Evolutionary conservation across 352 stramenopile genomes (phyloP), one percentile per base, ranked within the genome.

Genomic region (Globisporangium orthogonon): DNA sequence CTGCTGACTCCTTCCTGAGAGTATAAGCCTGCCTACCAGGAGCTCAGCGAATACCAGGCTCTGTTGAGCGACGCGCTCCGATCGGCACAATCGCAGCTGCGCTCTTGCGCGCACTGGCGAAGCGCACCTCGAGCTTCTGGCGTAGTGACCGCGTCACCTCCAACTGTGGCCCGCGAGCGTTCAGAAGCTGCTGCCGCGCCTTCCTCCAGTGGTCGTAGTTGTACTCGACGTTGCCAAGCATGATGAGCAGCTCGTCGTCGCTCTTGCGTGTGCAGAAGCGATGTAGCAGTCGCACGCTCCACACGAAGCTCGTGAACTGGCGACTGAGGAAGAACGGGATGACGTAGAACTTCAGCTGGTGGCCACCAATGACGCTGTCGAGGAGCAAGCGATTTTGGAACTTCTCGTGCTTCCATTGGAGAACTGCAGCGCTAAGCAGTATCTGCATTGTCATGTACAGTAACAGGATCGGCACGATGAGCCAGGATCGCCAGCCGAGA

Each of bases 241-340:
- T 5, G 14, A 65, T 4, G 9, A 65, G 30, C 4, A 65, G 40
- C 30, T 65, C 53, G 46, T 52, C 4, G 4, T 60, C 48, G 17
- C 41, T 56, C 17, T 48, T 28, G 52, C 52, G 61, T 9, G 30
- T 60, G 3, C 37, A 30, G 35, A 60, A 49, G 56, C 56, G 44
- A 17, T 56, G n/a, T 29, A 67, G 23, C 0, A 63, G 23, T 9
- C 56, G 61, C 7, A 51, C 15, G 28, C 28, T 60, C 61, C 61
- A 67, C 28, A 63, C 31, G 10, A 60, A 46, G 3, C 58, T 28
- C 14, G 56, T 63, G 7, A 63, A 37, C 23, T 60, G 56, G 18
- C 56, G 61, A 28, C 44, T 60, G 50, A 67, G 15, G 18, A 67
- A 60, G 49, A 67, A 63, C 35, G 56, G 61, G 31, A 67, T 3